phyloP scores from a whole-genome alignment of 2,329 filamentous ascomycete species.

The Lasiodiplodia sp. region DNA sequence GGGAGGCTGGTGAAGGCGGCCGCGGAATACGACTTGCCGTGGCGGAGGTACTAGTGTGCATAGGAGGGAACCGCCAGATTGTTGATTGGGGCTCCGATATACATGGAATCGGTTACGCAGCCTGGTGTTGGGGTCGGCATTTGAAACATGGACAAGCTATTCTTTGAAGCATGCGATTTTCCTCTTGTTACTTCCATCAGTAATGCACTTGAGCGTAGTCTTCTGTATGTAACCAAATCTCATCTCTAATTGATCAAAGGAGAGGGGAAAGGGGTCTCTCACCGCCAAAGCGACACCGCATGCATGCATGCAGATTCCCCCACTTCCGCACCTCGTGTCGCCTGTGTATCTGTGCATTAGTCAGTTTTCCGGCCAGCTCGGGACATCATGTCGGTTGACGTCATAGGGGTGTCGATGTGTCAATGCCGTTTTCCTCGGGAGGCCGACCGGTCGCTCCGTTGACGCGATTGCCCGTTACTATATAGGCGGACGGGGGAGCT shows the following conservation, averaged over 20 bases:
- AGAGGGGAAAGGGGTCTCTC: neutral
- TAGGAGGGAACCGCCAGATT: neutral
- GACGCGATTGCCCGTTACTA: neutral
- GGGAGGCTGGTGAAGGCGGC: conserved; percentile 66
- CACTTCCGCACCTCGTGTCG: neutral
- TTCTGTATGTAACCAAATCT: neutral
- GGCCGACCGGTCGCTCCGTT: neutral
- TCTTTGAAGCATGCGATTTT: too few relatives aligned
- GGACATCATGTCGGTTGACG: neutral
- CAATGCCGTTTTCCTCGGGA: neutral
- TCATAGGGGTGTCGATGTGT: neutral
- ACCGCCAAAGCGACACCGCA: neutral
- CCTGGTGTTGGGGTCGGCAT: conserved; percentile 2
- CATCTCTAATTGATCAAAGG: neutral
- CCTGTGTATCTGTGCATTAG: neutral
- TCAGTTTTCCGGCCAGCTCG: neutral
- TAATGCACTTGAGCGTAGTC: neutral
- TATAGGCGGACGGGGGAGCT: neutral
- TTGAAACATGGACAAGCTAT: neutral
- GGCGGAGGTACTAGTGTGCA: conserved; percentile 2
- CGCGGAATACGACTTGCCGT: conserved; percentile 29
- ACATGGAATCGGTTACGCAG: conserved; percentile 8
- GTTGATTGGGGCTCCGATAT: neutral
- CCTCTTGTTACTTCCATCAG: too few relatives aligned
- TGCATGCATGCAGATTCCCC: conserved; percentile 1